Evolutionary conservation across 1,139 yeast species (phyloP), one percentile per base, ranked within the genome.

Genomic region (Pichia sp.): DNA sequence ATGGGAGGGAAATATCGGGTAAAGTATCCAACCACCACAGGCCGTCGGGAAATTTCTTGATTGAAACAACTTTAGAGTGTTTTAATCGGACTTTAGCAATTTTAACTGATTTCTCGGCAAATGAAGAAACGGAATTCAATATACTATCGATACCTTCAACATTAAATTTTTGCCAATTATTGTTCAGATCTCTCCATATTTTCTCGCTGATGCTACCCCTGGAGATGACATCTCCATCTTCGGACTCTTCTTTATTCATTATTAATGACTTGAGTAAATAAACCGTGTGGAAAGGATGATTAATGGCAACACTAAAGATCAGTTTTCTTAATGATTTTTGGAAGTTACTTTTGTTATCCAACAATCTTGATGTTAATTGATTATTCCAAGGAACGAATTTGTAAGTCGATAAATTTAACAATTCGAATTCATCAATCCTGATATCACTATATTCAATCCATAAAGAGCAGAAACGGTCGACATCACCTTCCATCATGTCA

Each of bases 381-480:
- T 85, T 81, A 39, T 82, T 70, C 95, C 97, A 88, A 0, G 87
- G 77, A 4, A 86, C 69, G 46, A 87, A 74, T 54, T 80, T 80
- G 55, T 69, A 67, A 27, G 75, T 68, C 0, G 95, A 83, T 32
- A 86, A 64, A 0, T 46, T 45, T 3, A 40, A 16, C 16, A 59
- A 39, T 4, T 50, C 46, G 0, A 34, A 28, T 23, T 40, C 47
- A 31, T 55, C 49, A 4, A 59, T 37, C 4, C 36, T 11, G 5
- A 52, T 49, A 2, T 59, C 52, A 3, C 74, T 60, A 23, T 69
- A 64, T 48, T 83, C 85, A 38, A 92, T 69, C 95, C 97, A 90
- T n/a, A 90, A 62, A 0, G 94, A 84, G 59, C 90, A 81, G 50
- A 90, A 82, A 45, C 85, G 74, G 53, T 87, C 95, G 43, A 84